phyloP scores from a whole-genome alignment of 164 flowering plant genomes.

The Echeveria elegans region DNA sequence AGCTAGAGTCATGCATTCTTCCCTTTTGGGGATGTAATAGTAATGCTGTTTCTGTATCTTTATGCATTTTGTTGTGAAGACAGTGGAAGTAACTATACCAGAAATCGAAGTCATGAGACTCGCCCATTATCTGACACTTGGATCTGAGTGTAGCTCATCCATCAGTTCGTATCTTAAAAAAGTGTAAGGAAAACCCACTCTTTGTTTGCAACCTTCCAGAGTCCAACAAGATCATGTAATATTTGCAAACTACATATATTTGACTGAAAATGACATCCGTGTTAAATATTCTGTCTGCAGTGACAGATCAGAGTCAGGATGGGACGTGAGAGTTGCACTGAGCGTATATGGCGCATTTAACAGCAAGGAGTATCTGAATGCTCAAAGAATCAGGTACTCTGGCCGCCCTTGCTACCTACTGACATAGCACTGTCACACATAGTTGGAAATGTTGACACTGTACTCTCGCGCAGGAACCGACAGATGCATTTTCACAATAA shows the following conservation, averaged over 20 bases:
- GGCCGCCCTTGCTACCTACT: neutral
- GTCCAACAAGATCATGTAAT: neutral
- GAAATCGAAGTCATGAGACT: conserved; percentile 87
- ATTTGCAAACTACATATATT: neutral
- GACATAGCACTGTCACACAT: neutral
- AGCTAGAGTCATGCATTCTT: neutral
- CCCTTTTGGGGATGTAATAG: neutral
- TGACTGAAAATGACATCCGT: neutral
- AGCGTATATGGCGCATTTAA: conserved; percentile 54
- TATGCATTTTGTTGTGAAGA: conserved; percentile 26
- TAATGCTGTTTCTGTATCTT: neutral
- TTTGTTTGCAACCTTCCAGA: neutral
- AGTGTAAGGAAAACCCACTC: conserved; percentile 32
- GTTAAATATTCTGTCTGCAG: conserved; percentile 19
- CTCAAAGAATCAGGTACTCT: conserved; percentile 74
- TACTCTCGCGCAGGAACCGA: conserved; percentile 45
- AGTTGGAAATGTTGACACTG: neutral
- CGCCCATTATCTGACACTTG: conserved; percentile 84
- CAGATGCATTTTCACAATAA: conserved; percentile 57
- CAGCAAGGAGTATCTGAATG: conserved; percentile 74
- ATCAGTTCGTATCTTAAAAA: conserved; percentile 42
- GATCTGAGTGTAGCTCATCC: conserved; percentile 59
- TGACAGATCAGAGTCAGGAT: conserved; percentile 45
- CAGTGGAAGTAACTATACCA: conserved; percentile 74
- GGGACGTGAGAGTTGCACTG: conserved; percentile 80